Evolutionary conservation across 768 basidiomycete species (phyloP).

Genomic region (Boletus pseudopeckii): DNA sequence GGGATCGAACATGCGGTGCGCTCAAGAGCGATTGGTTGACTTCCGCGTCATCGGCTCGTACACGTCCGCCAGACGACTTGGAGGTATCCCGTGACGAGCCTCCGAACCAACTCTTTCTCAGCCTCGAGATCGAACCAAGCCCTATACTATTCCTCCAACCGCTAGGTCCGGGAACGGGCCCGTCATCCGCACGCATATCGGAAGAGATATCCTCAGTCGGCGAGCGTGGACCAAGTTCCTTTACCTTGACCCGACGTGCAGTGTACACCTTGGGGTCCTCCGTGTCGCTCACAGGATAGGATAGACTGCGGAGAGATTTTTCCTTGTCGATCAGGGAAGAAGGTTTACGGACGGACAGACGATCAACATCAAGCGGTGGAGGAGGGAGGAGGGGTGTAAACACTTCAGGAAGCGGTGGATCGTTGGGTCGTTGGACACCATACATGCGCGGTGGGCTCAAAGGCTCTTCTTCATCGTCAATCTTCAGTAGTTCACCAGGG

Average conservation of each 20-base stretch:
- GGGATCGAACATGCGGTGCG: conserved; percentile 19
- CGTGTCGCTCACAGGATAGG: conserved; percentile 32
- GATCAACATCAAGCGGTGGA: conserved; percentile 35
- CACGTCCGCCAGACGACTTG: conserved; percentile 24
- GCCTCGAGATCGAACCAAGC: conserved; percentile 44
- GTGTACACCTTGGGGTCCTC: conserved; percentile 34
- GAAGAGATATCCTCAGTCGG: conserved; percentile 17
- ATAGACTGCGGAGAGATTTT: conserved; percentile 31
- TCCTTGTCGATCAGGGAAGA: conserved; percentile 32
- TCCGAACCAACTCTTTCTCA: conserved; percentile 61
- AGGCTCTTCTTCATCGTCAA: conserved; percentile 34
- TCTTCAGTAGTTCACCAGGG: conserved; percentile 33
- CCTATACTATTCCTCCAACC: conserved; percentile 40
- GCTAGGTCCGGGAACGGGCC: conserved; percentile 27
- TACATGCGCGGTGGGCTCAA: conserved; percentile 30
- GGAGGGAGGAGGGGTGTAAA: conserved; percentile 39
- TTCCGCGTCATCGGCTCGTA: conserved; percentile 45
- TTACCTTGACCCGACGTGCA: conserved; percentile 39
- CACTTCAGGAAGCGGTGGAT: conserved; percentile 25
- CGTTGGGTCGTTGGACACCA: conserved; percentile 16
- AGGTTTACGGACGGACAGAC: conserved; percentile 22
- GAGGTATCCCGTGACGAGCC: conserved; percentile 32
- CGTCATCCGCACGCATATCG: conserved; percentile 9
- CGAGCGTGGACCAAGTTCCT: conserved; percentile 29
- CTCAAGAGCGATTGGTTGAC: conserved; percentile 39